Evolutionary conservation across 129 eudicot genomes (phyloP), one percentile per base, ranked within the genome.

Genomic region (Deinandra increscens): DNA sequence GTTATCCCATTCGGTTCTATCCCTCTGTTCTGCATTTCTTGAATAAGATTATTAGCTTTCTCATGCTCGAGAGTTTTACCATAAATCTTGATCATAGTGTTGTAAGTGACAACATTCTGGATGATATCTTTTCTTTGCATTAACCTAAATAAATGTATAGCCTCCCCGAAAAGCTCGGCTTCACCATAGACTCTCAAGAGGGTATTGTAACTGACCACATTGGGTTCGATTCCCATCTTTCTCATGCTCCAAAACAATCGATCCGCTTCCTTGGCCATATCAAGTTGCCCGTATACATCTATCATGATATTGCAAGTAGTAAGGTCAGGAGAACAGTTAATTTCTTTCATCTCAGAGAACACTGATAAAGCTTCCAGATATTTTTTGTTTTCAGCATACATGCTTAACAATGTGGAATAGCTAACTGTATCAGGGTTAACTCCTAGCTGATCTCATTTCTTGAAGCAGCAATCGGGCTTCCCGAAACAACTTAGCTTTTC

Each of bases 131-230:
- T 92, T 69, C 95, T 84, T 79, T 92, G 98, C 98, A 92, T 92
- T 67, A 92, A 68, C 80, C 96, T 85, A 76, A 92, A 92, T 62
- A 92, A 55, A 83, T 92, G 96, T 68, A 92, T 89, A 31, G 98
- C 98, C 74, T 92, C 98, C 9, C 98, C 98, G 31, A 86, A 92
- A 70, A 92, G 96, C 84, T 89, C 98, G 3, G 96, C 96, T 67
- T 89, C 91, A 61, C 98, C 98, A 38, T 92, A 92, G 15, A 92
- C 98, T 70, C 87, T 81, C 81, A 92, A 81, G 19, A 92, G 85
- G 9, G 98, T 92, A 60, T 92, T 92, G 70, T 92, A 92, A 68
- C 96, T 92, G 23, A 92, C 88, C 41, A 92, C 98, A 81, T 84
- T 92, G 0, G 95, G 98, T 62, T 92, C 96, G 19, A 92, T 87